Evolutionary conservation across 139 green algal species (phyloP), one percentile per base, ranked within the genome.

Genomic region (Nannochloris sp.): DNA sequence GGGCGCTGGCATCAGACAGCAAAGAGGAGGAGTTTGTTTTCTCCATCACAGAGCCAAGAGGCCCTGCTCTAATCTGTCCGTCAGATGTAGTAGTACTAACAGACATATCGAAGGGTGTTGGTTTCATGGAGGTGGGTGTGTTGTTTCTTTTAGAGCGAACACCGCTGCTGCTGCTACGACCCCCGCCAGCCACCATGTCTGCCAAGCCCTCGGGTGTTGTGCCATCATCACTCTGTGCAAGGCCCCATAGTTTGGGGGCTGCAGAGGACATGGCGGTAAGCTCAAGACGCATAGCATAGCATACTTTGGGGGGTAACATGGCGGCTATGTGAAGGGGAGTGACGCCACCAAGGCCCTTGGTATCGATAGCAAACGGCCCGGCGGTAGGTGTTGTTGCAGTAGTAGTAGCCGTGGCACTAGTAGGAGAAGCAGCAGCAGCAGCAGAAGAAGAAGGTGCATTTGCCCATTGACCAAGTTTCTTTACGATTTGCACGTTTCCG

Each of bases 311-410:
- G 19, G 42, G 47, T 33, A 81, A 61, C 38, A 80, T 34, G 6
- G 74, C 74, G 25, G 74, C 70, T 31, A 81, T 46, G 23, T 81
- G 74, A 29, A 81, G 45, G 0, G 72, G 38, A 6, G 74, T 81
- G 29, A 81, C 32, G 24, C 74, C 64, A 6, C 6, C 25, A 13
- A 24, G 24, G 3, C 59, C 70, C 2, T 32, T n/a, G 0, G 54
- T 51, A 30, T 54, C 10, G 3, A 54, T 59, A 19, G 37, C 42
- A 65, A 59, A 71, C n/a, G n/a, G n/a, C n/a, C n/a, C n/a, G n/a
- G n/a, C n/a, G n/a, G n/a, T n/a, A n/a, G n/a, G n/a, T n/a, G n/a
- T n/a, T n/a, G n/a, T n/a, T n/a, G n/a, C n/a, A n/a, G n/a, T n/a
- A n/a, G n/a, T n/a, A n/a, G n/a, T n/a, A n/a, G n/a, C n/a, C n/a